Percentiles rank a stretch among this genome's conserved stretches.
Conservation (phyloP, 2,329 filamentous ascomycete species). For the Fusarium concolor region DNA sequence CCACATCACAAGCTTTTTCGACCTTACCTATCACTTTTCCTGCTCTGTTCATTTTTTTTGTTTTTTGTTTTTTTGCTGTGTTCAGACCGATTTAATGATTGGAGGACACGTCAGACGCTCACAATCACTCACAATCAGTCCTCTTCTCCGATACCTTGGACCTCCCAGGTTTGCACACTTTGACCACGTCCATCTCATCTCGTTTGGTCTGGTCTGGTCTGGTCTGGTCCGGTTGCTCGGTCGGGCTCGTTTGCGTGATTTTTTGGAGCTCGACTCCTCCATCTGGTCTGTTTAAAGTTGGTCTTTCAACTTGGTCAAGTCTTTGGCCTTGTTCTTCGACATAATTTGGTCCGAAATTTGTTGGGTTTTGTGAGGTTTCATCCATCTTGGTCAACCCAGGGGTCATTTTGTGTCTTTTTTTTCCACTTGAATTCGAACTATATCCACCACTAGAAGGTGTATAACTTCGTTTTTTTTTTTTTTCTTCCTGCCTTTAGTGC, state of each 20-base stretch:
- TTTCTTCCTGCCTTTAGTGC: not conserved
- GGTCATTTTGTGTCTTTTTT: conserved; percentile 4
- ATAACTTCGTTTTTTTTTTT: not conserved
- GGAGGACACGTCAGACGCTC: conserved; percentile 10
- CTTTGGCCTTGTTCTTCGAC: not conserved
- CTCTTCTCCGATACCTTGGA: conserved; percentile 23
- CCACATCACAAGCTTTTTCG: not conserved
- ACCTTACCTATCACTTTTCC: conserved; percentile 7
- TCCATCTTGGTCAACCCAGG: not conserved
- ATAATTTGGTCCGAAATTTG: not conserved
- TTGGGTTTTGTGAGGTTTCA: conserved; percentile 11
- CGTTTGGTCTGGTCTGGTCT: conserved; percentile 11
- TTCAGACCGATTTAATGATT: conserved; percentile 29
- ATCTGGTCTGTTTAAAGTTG: conserved; percentile 2
- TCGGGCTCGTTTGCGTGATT: conserved; percentile 13
- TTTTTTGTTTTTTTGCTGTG: conserved; percentile 24
- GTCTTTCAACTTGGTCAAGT: not conserved
- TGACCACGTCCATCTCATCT: conserved; percentile 10
- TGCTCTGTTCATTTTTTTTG: conserved; percentile 21
- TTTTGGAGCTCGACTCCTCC: not conserved
- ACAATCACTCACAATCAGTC: conserved; percentile 18
- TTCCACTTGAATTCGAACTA: not conserved
- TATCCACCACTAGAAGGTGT: not conserved
- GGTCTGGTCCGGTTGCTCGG: conserved; percentile 25
- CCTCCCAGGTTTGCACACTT: conserved; percentile 16